Evolutionary conservation across 2,329 filamentous ascomycete genomes (phyloP), one percentile per base, ranked within the genome.

Genomic region (Triangularia verruculosa): DNA sequence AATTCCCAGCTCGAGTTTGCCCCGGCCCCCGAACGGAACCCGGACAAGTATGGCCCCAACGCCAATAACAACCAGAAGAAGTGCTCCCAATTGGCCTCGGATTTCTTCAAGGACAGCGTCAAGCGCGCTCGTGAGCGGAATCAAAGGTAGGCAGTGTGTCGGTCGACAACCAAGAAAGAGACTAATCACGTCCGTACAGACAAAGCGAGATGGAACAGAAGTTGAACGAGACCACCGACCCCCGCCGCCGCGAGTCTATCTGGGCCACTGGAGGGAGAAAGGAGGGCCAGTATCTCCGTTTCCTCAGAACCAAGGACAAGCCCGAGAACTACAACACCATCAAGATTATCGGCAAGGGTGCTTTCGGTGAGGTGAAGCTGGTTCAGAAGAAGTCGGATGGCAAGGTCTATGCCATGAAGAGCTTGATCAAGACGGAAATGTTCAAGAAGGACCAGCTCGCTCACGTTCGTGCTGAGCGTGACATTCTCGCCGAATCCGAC

Each of bases 101-200:
- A 95, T 71, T 98, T 98, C 82, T 99, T 98, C 86, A 96, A 96
- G 79, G 94, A 99, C 78, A 98, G 94, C 75, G 96, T 99, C 62
- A 94, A 97, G 82, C 88, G 95, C 71, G 95, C 95, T 59, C 87
- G 94, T 70, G 95, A 98, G 79, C 89, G 95, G 64, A 99, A 99
- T 77, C 89, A 96, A 77, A 90, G 93, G 93, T 96, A 79, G 71
- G 84, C 75, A 2, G 2, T 61, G 25, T 30, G 9, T 22, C 28
- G 22, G 27, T 17, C n/a, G 20, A 57, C 27, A 13, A 5, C 2
- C 2, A 3, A 12, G 11, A 20, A 15, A 62, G 32, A 39, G 59
- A 39, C 53, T 66, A 57, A 64, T 61, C n/a, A 28, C 13, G 17
- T 24, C 30, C 3, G 25, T 64, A 67, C 72, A 97, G 94, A 80